These are phyloP conservation scores for Pharnaceum exiguum DNA, from an alignment of 148 eudicot species.

Conservation along the genomic window DNA sequence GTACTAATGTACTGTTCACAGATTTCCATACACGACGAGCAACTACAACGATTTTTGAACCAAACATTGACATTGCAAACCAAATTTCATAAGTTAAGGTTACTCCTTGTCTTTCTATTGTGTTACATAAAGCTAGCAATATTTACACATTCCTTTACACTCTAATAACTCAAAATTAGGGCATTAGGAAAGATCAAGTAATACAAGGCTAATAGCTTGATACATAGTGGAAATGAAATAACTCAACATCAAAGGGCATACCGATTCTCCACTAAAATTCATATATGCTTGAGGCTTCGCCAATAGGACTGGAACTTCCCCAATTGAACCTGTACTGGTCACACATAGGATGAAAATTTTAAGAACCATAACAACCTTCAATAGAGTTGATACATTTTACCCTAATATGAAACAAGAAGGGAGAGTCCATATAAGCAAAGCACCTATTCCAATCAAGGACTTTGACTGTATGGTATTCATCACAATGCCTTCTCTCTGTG, in stretches of 20 bases:
- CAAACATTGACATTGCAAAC: too few relatives aligned
- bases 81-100: too few relatives aligned
- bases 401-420: not conserved
- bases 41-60: too few relatives aligned
- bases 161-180: not conserved
- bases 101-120: too few relatives aligned
- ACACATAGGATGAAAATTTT: constrained; percentile 19
- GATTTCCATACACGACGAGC: too few relatives aligned
- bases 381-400: not conserved
- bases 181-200: not conserved
- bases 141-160: not conserved
- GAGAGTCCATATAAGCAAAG: constrained; percentile 1
- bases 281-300: constrained; percentile 95
- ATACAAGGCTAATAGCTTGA: not conserved
- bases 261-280: constrained; percentile 96
- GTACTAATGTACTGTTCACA: too few relatives aligned
- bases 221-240: not conserved
- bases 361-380: constrained; percentile 2
- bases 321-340: constrained; percentile 84
- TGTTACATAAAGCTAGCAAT: too few relatives aligned
- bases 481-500: constrained; percentile 63
- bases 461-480: constrained; percentile 95
- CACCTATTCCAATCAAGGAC: constrained; percentile 92
- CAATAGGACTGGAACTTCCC: constrained; percentile 75
- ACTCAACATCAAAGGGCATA: constrained; percentile 26